Conservation (phyloP, 2,329 filamentous ascomycete genomes). For the Epichloe sibirici region DNA sequence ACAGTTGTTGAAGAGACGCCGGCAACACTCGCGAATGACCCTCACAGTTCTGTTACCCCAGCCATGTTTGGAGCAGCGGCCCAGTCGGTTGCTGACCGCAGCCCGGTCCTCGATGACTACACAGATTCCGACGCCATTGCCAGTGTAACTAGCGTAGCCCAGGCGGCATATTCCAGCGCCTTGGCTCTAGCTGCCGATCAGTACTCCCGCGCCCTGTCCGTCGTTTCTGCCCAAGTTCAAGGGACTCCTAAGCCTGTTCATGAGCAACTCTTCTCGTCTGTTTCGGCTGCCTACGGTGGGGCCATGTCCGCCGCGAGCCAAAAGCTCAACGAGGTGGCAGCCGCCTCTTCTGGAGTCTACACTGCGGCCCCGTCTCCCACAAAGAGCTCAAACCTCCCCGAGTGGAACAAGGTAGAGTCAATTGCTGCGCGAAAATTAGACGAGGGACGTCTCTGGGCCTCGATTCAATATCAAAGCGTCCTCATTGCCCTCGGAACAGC, state of each 20-base stretch:
- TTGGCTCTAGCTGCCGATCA: conserved; percentile 54
- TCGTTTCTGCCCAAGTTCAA: conserved; percentile 53
- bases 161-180: conserved; percentile 52
- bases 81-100: conserved; percentile 34
- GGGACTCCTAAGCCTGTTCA: conserved; percentile 59
- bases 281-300: conserved; percentile 55
- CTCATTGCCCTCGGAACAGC: conserved; percentile 52
- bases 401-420: conserved; percentile 42
- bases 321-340: conserved; percentile 40
- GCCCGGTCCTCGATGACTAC: conserved; percentile 34
- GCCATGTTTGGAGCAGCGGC: conserved; percentile 39
- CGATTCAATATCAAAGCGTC: conserved; percentile 58
- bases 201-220: conserved; percentile 55
- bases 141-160: conserved; percentile 31
- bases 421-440: conserved; percentile 59
- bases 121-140: conserved; percentile 23
- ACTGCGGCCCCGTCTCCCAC: conserved; percentile 34
- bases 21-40: conserved; percentile 10
- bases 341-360: conserved; percentile 37
- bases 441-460: conserved; percentile 59
- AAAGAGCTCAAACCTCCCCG: conserved; percentile 27
- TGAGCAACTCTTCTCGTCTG: conserved; percentile 55
- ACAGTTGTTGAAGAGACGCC: background rate
- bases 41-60: conserved; percentile 17
- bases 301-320: conserved; percentile 51